Conservation (phyloP, 441 rosid genomes). For the Rhodomyrtus psidioides region DNA sequence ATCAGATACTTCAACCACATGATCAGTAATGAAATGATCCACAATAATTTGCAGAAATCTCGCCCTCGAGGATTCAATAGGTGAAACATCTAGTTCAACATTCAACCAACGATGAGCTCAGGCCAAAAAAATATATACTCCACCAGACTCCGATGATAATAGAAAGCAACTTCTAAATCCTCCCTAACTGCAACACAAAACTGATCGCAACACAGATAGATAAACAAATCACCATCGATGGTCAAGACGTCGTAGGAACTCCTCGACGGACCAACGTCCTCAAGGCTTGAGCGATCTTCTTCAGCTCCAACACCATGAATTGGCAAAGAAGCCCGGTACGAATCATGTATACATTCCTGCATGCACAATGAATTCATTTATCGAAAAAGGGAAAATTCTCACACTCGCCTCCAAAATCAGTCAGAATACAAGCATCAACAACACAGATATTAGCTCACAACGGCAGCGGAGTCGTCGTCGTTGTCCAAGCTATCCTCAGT, state of each 20-base stretch:
- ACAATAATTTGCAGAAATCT: constrained; percentile 73
- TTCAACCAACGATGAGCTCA: constrained; percentile 1
- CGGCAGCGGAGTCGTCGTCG: constrained; percentile 37
- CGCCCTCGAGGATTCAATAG: constrained; percentile 80
- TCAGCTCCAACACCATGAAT: constrained; percentile 57
- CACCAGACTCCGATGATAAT: neutral
- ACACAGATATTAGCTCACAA: constrained; percentile 18
- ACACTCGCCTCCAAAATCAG: neutral
- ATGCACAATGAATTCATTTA: neutral
- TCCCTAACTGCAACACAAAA: neutral
- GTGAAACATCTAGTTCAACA: constrained; percentile 56
- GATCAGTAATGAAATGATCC: constrained; percentile 64
- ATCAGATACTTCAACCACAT: constrained; percentile 51
- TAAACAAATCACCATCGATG: constrained; percentile 40
- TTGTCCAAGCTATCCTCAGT: constrained; percentile 34
- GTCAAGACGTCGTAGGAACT: constrained; percentile 39
- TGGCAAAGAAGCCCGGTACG: constrained; percentile 55
- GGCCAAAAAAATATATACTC: constrained; percentile 4
- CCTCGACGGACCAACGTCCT: constrained; percentile 41
- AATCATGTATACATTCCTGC: constrained; percentile 73
- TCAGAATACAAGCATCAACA: neutral
- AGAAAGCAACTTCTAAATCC: neutral
- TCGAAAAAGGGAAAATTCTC: neutral
- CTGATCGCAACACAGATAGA: neutral
- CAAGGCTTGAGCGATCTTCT: constrained; percentile 56